Evolutionary conservation across 2,329 filamentous ascomycete species (phyloP).

Genomic region (Aspergillus fijiensis): DNA sequence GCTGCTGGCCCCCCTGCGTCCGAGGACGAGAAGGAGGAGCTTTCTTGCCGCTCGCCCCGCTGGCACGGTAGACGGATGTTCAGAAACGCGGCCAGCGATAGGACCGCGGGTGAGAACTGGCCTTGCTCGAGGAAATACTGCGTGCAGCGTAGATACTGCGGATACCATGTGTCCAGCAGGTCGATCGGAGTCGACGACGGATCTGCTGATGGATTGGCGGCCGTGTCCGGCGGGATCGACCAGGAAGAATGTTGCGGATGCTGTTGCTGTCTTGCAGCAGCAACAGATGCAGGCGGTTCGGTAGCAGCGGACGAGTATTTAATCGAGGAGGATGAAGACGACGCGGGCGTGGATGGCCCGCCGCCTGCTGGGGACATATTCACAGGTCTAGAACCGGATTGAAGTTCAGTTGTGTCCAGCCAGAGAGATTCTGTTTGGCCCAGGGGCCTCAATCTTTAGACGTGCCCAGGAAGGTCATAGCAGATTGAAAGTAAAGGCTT

Average conservation of each 20-base stretch:
- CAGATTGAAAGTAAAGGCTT: not conserved
- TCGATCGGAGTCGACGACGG: conserved; percentile 46
- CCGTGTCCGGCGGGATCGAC: not conserved
- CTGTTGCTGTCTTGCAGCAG: not conserved
- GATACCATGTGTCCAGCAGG: conserved; percentile 89
- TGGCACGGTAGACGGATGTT: conserved; percentile 92
- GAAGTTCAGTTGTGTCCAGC: conserved; percentile 31
- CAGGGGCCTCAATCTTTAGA: conserved; percentile 8
- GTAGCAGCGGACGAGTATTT: not conserved
- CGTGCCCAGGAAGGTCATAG: not conserved
- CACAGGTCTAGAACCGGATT: conserved; percentile 24
- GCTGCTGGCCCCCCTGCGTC: not conserved
- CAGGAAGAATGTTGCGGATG: not conserved
- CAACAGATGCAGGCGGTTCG: conserved; percentile 4
- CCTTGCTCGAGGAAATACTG: conserved; percentile 86
- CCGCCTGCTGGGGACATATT: conserved; percentile 3
- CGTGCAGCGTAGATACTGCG: conserved; percentile 80
- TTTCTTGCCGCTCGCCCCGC: conserved; percentile 37
- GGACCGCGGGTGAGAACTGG: conserved; percentile 75
- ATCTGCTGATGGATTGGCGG: conserved; percentile 22
- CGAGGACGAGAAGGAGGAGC: not conserved
- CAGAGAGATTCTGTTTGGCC: conserved; percentile 25
- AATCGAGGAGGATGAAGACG: not conserved
- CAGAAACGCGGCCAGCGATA: conserved; percentile 83
- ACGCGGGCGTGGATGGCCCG: not conserved